phyloP scores from a whole-genome alignment of 192 early-diverging fungal genomes.

The Podila verticillata region DNA sequence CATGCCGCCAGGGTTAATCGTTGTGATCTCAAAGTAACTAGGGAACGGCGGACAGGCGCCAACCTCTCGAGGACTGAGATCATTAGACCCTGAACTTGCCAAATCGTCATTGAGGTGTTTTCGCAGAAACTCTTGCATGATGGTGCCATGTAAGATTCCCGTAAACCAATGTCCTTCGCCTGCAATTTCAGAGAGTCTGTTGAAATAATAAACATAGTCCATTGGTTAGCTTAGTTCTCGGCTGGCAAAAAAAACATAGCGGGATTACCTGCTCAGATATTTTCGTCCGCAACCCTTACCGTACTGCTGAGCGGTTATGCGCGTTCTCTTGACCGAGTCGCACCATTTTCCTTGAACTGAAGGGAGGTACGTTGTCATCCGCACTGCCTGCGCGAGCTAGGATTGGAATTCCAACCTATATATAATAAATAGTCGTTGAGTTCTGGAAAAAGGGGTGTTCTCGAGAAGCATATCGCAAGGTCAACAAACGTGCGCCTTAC shows the following conservation, averaged over 20 bases:
- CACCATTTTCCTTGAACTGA: slow-evolving; percentile 69
- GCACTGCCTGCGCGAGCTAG: slow-evolving; percentile 66
- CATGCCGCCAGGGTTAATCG: slow-evolving; percentile 73
- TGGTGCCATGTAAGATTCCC: slow-evolving; percentile 63
- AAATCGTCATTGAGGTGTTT: slow-evolving; percentile 40
- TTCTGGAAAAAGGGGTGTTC: too few species aligned
- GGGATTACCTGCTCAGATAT: not conserved
- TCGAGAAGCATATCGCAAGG: not conserved
- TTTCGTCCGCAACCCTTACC: not conserved
- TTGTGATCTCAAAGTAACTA: slow-evolving; percentile 64
- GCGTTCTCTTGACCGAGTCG: slow-evolving; percentile 73
- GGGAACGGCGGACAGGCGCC: slow-evolving; percentile 54
- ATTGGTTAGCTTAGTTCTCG: not conserved
- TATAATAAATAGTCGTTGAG: not conserved
- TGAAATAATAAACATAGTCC: not conserved
- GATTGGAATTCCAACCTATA: slow-evolving; percentile 72
- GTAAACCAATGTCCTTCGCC: slow-evolving; percentile 76
- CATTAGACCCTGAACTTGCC: not conserved
- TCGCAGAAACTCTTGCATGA: slow-evolving; percentile 59
- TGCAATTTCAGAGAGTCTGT: slow-evolving; percentile 68
- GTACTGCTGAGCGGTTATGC: slow-evolving; percentile 44
- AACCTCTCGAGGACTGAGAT: not conserved
- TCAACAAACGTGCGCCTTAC: slow-evolving; percentile 38
- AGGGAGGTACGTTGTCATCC: slow-evolving; percentile 81
- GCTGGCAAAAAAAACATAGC: slow-evolving; percentile 1